A percentile compares a stretch with the other conserved stretches of the same genome.
Evolutionary conservation across 2,329 filamentous ascomycete genomes (phyloP).

Genomic region (Fusarium udum): DNA sequence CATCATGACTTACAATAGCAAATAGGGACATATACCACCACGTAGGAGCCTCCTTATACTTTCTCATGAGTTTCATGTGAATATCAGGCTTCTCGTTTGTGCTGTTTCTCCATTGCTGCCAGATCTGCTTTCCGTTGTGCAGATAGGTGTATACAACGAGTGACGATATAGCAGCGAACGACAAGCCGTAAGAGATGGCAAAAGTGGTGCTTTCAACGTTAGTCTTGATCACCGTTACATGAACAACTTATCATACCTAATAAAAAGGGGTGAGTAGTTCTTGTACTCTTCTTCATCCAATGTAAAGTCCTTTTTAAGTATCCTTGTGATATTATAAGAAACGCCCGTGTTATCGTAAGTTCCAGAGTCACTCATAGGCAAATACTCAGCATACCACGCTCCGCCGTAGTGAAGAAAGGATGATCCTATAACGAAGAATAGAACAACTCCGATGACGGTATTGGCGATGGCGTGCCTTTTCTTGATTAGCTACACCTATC

Average conservation of each 20-base stretch:
- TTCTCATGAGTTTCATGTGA: slow-evolving; percentile 71
- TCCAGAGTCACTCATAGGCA: slow-evolving; percentile 75
- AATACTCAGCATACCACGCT: slow-evolving; percentile 69
- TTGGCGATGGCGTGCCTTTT: slow-evolving; percentile 75
- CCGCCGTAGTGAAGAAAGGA: slow-evolving; percentile 72
- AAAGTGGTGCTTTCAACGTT: slow-evolving; percentile 69
- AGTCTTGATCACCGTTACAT: not conserved
- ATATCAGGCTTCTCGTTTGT: slow-evolving; percentile 69
- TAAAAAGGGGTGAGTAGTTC: slow-evolving; percentile 73
- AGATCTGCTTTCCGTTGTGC: slow-evolving; percentile 73
- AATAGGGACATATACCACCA: slow-evolving; percentile 73
- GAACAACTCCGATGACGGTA: slow-evolving; percentile 72
- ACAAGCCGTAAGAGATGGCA: slow-evolving; percentile 74
- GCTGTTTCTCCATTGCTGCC: slow-evolving; percentile 68
- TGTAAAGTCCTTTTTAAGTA: slow-evolving; percentile 69
- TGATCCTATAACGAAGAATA: slow-evolving; percentile 71
- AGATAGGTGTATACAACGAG: slow-evolving; percentile 74
- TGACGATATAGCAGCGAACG: slow-evolving; percentile 75
- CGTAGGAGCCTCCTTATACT: slow-evolving; percentile 69
- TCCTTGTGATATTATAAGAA: slow-evolving; percentile 70
- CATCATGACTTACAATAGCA: slow-evolving; percentile 54
- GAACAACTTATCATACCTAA: slow-evolving; percentile 54
- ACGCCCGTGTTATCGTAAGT: slow-evolving; percentile 77
- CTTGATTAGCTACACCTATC: not conserved
- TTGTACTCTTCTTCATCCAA: slow-evolving; percentile 72